A percentile compares a stretch with the other conserved stretches of the same genome.
phyloP scores from a whole-genome alignment of 768 basidiomycete species.

The Porphyrellus cyaneotinctus region DNA sequence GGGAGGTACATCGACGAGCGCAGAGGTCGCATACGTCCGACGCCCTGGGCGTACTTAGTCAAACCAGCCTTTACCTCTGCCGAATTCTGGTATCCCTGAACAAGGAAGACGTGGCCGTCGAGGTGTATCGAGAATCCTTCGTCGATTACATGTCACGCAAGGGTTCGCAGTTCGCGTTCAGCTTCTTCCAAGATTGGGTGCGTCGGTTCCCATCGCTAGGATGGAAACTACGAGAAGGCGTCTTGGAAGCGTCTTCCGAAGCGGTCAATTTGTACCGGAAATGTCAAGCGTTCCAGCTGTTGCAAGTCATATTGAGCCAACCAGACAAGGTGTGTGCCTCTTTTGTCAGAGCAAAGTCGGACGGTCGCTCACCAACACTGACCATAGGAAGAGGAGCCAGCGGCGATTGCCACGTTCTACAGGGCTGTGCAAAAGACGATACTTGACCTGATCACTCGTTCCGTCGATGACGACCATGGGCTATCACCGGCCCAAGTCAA shows the following conservation, averaged over 20 bases:
- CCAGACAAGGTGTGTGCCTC: conserved; percentile 19
- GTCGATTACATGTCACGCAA: conserved; percentile 78
- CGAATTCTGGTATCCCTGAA: conserved; percentile 43
- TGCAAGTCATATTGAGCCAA: conserved; percentile 60
- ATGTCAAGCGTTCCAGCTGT: conserved; percentile 67
- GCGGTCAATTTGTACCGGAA: conserved; percentile 76
- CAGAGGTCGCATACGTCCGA: conserved; percentile 61
- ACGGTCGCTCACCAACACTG: conserved; percentile 7
- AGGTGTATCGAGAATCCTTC: conserved; percentile 63
- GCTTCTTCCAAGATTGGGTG: conserved; percentile 78
- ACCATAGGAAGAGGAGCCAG: conserved; percentile 34
- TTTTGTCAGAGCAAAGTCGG: background rate
- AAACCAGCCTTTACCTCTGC: conserved; percentile 67
- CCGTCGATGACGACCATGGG: conserved; percentile 43
- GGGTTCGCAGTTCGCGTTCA: conserved; percentile 64
- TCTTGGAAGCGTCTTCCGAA: conserved; percentile 53
- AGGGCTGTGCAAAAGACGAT: conserved; percentile 45
- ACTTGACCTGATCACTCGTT: conserved; percentile 43
- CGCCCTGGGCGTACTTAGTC: conserved; percentile 58
- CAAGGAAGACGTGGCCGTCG: conserved; percentile 40
- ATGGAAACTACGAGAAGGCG: conserved; percentile 58
- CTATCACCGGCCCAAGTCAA: conserved; percentile 67
- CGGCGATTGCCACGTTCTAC: conserved; percentile 45
- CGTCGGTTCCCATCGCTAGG: conserved; percentile 58
- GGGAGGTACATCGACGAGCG: conserved; percentile 68